These are phyloP conservation scores for Kodamaea restingae DNA, from an alignment of 805 yeast species.

Conservation along the genomic window DNA sequence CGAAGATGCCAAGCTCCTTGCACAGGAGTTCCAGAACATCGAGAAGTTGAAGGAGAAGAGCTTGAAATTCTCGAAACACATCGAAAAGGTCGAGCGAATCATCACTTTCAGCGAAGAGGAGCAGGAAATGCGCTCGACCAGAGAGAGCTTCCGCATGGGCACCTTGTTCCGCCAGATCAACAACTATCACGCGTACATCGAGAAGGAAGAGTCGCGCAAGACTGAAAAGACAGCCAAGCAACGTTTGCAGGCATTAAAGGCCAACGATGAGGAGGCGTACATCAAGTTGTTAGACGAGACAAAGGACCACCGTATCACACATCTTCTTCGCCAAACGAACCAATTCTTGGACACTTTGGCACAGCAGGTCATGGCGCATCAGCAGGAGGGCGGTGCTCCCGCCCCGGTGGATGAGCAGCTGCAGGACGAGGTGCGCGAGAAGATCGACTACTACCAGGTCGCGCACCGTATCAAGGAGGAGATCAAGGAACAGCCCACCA, in stretches of 20 bases:
- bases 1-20: slow-evolving; percentile 69
- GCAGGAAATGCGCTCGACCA: slow-evolving; percentile 18
- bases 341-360: slow-evolving; percentile 73
- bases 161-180: slow-evolving; percentile 33
- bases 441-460: slow-evolving; percentile 75
- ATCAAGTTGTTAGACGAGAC: slow-evolving; percentile 80
- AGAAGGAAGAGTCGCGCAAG: slow-evolving; percentile 72
- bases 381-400: slow-evolving; percentile 42
- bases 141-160: slow-evolving; percentile 23
- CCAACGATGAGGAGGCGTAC: slow-evolving; percentile 86
- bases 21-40: slow-evolving; percentile 71
- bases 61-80: slow-evolving; percentile 22
- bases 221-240: slow-evolving; percentile 80
- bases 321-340: slow-evolving; percentile 75
- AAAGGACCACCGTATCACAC: slow-evolving; percentile 83
- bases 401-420: slow-evolving; percentile 32
- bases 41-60: slow-evolving; percentile 49
- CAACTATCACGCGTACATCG: slow-evolving; percentile 53
- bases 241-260: slow-evolving; percentile 81
- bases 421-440: slow-evolving; percentile 56
- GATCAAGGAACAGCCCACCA: slow-evolving; percentile 59
- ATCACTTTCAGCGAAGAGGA: slow-evolving; percentile 24
- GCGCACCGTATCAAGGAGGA: slow-evolving; percentile 74
- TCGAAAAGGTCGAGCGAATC: slow-evolving; percentile 20
- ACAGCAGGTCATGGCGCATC: slow-evolving; percentile 75